Conservation (phyloP, 2,329 filamentous ascomycete genomes). For the Polytolypa hystricis region DNA sequence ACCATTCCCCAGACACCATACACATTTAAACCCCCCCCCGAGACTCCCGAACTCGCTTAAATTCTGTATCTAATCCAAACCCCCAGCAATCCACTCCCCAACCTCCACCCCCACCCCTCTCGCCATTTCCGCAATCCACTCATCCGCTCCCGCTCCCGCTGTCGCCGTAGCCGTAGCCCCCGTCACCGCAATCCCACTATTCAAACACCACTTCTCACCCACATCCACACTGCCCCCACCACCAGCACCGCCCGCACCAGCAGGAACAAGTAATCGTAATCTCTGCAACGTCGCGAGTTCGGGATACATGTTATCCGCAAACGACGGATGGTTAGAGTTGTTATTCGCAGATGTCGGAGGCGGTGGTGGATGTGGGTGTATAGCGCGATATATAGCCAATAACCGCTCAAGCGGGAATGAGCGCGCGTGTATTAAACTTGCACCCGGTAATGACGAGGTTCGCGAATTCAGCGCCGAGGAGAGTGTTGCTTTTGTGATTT, state of each 20-base stretch:
- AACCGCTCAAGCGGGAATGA: slow-evolving; percentile 37
- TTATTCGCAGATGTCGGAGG: not conserved
- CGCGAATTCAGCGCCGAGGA: slow-evolving; percentile 29
- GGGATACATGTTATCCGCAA: slow-evolving; percentile 34
- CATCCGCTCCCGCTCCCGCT: slow-evolving; percentile 16
- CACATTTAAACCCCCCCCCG: too few species aligned
- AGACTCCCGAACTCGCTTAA: too few species aligned
- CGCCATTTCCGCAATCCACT: slow-evolving; percentile 36
- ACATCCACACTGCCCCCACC: slow-evolving; percentile 29
- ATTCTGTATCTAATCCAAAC: not conserved
- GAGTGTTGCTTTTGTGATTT: slow-evolving; percentile 30
- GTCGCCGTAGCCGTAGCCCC: slow-evolving; percentile 5
- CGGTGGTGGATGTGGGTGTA: slow-evolving; percentile 32
- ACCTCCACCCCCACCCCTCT: slow-evolving; percentile 36
- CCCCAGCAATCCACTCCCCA: slow-evolving; percentile 26
- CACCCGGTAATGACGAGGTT: slow-evolving; percentile 27
- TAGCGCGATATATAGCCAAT: slow-evolving; percentile 37
- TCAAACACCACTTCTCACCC: slow-evolving; percentile 38
- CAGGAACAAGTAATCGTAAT: slow-evolving; percentile 35
- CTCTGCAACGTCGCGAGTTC: slow-evolving; percentile 37
- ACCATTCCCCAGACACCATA: too few species aligned
- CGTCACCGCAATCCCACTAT: slow-evolving; percentile 24
- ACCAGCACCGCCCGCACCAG: slow-evolving; percentile 19
- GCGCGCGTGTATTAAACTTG: slow-evolving; percentile 30
- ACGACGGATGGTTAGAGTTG: slow-evolving; percentile 25